phyloP scores from a whole-genome alignment of 108 stramenopile species.

The Discostella pseudostelligera region DNA sequence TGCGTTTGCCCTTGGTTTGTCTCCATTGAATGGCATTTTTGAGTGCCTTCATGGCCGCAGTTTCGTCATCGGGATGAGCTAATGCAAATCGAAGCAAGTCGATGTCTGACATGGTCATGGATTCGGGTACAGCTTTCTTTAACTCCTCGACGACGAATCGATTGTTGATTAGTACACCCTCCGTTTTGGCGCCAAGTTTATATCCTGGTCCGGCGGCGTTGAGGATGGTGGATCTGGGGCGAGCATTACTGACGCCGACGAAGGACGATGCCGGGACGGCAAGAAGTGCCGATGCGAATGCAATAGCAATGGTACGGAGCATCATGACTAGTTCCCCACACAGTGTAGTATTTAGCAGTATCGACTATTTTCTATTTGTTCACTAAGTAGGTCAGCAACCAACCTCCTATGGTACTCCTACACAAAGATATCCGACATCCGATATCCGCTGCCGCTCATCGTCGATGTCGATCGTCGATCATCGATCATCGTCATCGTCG shows the following conservation, averaged over 20 bases:
- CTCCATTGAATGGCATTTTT: constrained; percentile 38
- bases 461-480: too few relatives aligned
- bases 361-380: too few relatives aligned
- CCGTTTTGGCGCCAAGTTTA: constrained; percentile 46
- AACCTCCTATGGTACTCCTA: too few relatives aligned
- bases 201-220: constrained; percentile 20
- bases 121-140: constrained; percentile 19
- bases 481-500: too few relatives aligned
- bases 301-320: constrained; percentile 1
- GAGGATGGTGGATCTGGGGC: constrained; percentile 11
- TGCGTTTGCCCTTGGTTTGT: constrained; percentile 29
- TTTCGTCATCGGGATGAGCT: constrained; percentile 36
- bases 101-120: constrained; percentile 37
- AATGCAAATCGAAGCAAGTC: constrained; percentile 40
- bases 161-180: constrained; percentile 46
- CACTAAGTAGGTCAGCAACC: too few relatives aligned
- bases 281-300: constrained; percentile 18
- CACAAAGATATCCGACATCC: too few relatives aligned
- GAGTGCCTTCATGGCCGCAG: constrained; percentile 27
- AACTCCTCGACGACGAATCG: constrained; percentile 43
- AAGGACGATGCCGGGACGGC: constrained; percentile 8
- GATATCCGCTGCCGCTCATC: too few relatives aligned
- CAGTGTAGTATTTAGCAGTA: too few relatives aligned
- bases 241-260: neutral
- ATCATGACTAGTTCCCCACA: constrained; percentile 1